phyloP scores from a whole-genome alignment of 2,329 filamentous ascomycete genomes.

The Fusarium protoensiforme region DNA sequence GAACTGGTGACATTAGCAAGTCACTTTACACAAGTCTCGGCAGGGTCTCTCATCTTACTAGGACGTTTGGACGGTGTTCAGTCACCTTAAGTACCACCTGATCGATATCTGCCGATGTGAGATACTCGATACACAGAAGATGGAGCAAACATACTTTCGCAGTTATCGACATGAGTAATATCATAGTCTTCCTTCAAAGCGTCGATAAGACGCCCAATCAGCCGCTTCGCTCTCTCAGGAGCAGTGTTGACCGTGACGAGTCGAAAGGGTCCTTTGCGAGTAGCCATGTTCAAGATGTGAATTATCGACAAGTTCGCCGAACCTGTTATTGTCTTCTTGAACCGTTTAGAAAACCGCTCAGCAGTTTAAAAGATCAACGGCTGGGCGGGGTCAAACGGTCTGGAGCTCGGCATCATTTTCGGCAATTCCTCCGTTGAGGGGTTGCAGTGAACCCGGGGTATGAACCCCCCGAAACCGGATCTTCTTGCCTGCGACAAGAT shows the following conservation, averaged over 20 bases:
- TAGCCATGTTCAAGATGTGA: neutral
- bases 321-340: too few relatives aligned
- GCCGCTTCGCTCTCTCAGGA: conserved; percentile 70
- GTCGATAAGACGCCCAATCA: conserved; percentile 71
- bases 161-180: conserved; percentile 72
- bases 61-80: conserved; percentile 43
- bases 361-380: neutral
- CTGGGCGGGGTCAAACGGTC: neutral
- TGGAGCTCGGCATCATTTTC: neutral
- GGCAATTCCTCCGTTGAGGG: neutral
- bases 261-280: conserved; percentile 62
- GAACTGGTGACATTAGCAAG: conserved; percentile 55
- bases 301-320: neutral
- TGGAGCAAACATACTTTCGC: conserved; percentile 58
- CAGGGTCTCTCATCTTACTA: conserved; percentile 32
- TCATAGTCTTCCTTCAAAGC: conserved; percentile 71
- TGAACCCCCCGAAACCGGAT: neutral
- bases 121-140: neutral
- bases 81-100: conserved; percentile 65
- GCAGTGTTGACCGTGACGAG: conserved; percentile 76
- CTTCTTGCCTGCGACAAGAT: neutral
- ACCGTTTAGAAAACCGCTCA: neutral
- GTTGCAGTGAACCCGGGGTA: neutral
- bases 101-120: conserved; percentile 57
- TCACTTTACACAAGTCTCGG: neutral